A percentile compares a stretch with the other conserved stretches of the same genome.
These are phyloP conservation scores for Aspergillus cejpii DNA, from an alignment of 2,329 filamentous ascomycete species.

Conservation along the genomic window DNA sequence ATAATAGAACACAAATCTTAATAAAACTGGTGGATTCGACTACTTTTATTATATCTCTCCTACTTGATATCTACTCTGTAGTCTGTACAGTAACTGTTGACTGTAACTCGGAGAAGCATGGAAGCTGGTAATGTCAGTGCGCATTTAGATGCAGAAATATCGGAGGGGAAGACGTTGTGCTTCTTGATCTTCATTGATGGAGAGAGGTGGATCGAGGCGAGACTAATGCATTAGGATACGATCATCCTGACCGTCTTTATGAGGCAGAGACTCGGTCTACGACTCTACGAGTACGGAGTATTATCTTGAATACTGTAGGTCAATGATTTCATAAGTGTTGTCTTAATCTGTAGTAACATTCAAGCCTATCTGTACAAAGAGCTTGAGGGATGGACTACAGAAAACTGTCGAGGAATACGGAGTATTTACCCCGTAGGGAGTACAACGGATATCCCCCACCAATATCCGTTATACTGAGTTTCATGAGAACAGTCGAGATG, in stretches of 20 bases:
- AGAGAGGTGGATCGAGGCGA: neutral
- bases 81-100: too few relatives aligned
- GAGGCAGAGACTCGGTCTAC: too few relatives aligned
- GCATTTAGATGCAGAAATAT: neutral
- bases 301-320: too few relatives aligned
- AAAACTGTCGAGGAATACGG: neutral
- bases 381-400: too few relatives aligned
- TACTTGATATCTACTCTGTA: too few relatives aligned
- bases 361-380: too few relatives aligned
- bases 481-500: neutral
- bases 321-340: too few relatives aligned
- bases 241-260: neutral
- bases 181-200: neutral
- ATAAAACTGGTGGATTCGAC: neutral
- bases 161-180: neutral
- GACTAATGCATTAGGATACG: neutral
- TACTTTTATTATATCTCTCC: too few relatives aligned
- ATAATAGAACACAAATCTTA: conserved; percentile 6
- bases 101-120: neutral
- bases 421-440: too few relatives aligned
- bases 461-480: neutral
- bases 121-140: neutral
- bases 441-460: neutral
- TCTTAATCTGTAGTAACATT: too few relatives aligned
- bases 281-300: too few relatives aligned